phyloP scores from a whole-genome alignment of 2,329 filamentous ascomycete genomes.

The Dactylellina haptotyla region DNA sequence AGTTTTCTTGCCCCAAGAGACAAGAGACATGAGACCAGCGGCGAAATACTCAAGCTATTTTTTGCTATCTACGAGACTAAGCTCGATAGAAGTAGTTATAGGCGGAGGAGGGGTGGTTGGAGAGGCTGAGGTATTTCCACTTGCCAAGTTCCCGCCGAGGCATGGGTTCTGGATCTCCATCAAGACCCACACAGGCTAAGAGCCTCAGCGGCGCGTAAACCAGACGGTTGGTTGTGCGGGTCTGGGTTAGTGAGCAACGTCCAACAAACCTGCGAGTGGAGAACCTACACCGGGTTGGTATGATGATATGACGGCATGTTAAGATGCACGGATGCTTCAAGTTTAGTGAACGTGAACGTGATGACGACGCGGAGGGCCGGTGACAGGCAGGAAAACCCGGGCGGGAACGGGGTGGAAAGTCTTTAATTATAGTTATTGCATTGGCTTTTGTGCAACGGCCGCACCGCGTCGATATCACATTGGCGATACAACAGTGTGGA shows the following conservation, averaged over 20 bases:
- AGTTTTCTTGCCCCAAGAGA: neutral
- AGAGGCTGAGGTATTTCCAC: conserved; percentile 32
- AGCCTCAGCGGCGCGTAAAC: conserved; percentile 24
- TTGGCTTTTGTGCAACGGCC: too few relatives aligned
- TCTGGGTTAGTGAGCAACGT: neutral
- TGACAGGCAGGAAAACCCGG: too few relatives aligned
- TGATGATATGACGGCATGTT: neutral
- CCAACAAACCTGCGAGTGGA: neutral
- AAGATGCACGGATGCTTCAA: conserved; percentile 4
- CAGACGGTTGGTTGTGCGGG: neutral
- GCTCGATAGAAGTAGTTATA: neutral
- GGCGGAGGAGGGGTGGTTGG: conserved; percentile 10
- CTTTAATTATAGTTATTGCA: too few relatives aligned
- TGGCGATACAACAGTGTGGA: too few relatives aligned
- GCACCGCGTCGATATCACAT: too few relatives aligned
- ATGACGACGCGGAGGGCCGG: conserved; percentile 2
- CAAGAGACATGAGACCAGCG: neutral
- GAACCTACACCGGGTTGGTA: neutral
- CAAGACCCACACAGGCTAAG: neutral
- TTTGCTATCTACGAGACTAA: neutral
- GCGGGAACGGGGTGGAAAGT: too few relatives aligned
- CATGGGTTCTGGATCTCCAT: neutral
- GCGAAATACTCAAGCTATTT: neutral
- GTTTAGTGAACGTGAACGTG: neutral
- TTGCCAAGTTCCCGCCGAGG: conserved; percentile 25